phyloP scores from a whole-genome alignment of 2,329 filamentous ascomycete genomes.

The Chalaropsis thielavioides region DNA sequence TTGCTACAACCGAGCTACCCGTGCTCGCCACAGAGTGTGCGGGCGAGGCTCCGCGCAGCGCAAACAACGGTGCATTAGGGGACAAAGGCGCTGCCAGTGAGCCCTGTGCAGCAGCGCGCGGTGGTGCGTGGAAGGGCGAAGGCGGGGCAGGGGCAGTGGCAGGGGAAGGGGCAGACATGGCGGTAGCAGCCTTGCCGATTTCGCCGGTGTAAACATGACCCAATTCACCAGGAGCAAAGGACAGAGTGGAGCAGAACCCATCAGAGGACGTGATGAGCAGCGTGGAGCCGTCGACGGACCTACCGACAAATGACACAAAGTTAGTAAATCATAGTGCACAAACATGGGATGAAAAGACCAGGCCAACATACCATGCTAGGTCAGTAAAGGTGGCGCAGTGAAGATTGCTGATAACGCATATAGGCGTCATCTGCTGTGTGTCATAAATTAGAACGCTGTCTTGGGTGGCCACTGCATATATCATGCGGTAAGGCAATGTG shows the following conservation, averaged over 20 bases:
- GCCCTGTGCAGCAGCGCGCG: slow-evolving; percentile 46
- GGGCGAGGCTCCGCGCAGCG: slow-evolving; percentile 8
- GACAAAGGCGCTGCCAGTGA: slow-evolving; percentile 62
- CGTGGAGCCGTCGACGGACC: slow-evolving; percentile 37
- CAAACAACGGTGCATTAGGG: slow-evolving; percentile 27
- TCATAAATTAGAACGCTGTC: slow-evolving; percentile 92
- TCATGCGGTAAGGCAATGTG: slow-evolving; percentile 75
- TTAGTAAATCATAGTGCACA: background rate
- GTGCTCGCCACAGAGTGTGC: slow-evolving; percentile 49
- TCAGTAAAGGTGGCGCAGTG: slow-evolving; percentile 98
- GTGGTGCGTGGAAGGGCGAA: slow-evolving; percentile 42
- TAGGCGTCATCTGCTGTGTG: slow-evolving; percentile 85
- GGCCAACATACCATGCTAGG: slow-evolving; percentile 62
- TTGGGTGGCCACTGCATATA: slow-evolving; percentile 94
- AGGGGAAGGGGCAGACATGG: slow-evolving; percentile 48
- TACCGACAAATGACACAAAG: slow-evolving; percentile 18
- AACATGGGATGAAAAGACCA: background rate
- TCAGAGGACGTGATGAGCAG: slow-evolving; percentile 95
- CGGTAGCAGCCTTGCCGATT: slow-evolving; percentile 54
- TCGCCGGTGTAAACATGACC: slow-evolving; percentile 68
- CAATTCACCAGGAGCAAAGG: slow-evolving; percentile 70
- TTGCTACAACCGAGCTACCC: slow-evolving; percentile 22
- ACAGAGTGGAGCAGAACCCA: slow-evolving; percentile 86
- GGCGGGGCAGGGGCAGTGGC: slow-evolving; percentile 54
- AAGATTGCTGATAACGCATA: slow-evolving; percentile 90